Evolutionary conservation across 768 basidiomycete species (phyloP), one percentile per base, ranked within the genome.

Genomic region (Coprinopsis sp.): DNA sequence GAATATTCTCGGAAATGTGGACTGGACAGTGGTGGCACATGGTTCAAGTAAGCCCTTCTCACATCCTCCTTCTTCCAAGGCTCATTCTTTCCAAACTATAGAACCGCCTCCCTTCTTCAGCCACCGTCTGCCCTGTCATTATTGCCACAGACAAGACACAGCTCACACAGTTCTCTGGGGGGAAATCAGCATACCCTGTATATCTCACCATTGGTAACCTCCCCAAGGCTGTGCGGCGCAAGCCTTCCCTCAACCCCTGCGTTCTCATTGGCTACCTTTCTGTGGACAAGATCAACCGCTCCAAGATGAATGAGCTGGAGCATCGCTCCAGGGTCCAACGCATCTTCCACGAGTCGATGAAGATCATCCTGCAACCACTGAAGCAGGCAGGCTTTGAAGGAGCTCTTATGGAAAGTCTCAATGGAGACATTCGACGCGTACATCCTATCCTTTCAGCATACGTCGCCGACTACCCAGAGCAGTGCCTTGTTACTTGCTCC

Each of bases 191-290:
- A 3, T 74, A 68, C 51, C 72, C 72, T 1, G 65, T 77, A 0
- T 77, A 77, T 51, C 46, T 74, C 0, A 69, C 71, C 1, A 57
- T 73, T 24, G 72, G 70, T 0, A 72, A 72, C 31, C 58, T 73
- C 11, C 51, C 58, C 0, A 71, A 70, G 34, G 42, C 53, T 2
- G 48, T 67, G 1, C 54, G 67, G 0, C 53, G 64, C 0, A 58
- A 70, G 46, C 64, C 66, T 0, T 64, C 63, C 1, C 21, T 45
- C 6, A 61, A 60, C 13, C 70, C 66, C 0, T 58, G 52, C 13
- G 53, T 72, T 1, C 54, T 73, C 0, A 29, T 74, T 2, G 72
- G 58, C 0, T 73, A 74, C 42, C 59, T 75, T 1, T 64, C 71
- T 1, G 61, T 67, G 0, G 52, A 58, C 4, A 69, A 70, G 33